A percentile compares a stretch with the other conserved stretches of the same genome.
phyloP scores from a whole-genome alignment of 2,329 filamentous ascomycete genomes.

The Trichoderma atroviride region DNA sequence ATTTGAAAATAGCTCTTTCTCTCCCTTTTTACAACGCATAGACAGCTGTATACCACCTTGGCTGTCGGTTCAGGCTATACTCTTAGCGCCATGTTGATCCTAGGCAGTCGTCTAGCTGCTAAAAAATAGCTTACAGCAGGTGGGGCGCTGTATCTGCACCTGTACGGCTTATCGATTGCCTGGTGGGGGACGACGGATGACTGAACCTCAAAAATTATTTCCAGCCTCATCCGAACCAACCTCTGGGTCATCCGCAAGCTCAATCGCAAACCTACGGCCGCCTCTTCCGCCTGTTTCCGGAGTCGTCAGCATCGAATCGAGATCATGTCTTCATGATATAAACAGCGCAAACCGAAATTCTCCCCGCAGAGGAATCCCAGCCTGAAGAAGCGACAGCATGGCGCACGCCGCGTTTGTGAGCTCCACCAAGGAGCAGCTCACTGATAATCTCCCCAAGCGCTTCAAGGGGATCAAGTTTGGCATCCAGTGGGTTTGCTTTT shows the following conservation, averaged over 20 bases:
- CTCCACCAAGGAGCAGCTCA: conserved; percentile 76
- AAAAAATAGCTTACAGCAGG: neutral
- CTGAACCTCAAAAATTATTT: conserved; percentile 27
- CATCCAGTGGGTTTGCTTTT: conserved; percentile 63
- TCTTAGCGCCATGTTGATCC: neutral
- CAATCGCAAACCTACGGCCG: neutral
- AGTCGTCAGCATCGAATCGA: neutral
- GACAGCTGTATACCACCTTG: too few relatives aligned
- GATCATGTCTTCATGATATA: conserved; percentile 25
- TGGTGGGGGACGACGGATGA: conserved; percentile 36
- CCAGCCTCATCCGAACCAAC: neutral
- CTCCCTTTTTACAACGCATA: neutral
- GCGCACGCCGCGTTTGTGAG: conserved; percentile 26
- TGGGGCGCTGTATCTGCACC: conserved; percentile 12
- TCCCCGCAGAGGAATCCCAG: conserved; percentile 8
- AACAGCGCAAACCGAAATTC: neutral
- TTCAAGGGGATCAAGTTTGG: conserved; percentile 95
- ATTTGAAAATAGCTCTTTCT: neutral
- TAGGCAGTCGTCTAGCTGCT: neutral
- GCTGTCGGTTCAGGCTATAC: neutral
- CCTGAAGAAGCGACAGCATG: conserved; percentile 22
- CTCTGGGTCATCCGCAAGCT: neutral
- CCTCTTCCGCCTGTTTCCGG: neutral
- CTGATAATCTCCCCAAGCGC: conserved; percentile 84
- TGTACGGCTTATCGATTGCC: conserved; percentile 29